A percentile compares a stretch with the other conserved stretches of the same genome.
Evolutionary conservation across 306 rosid genomes (phyloP).

Genomic region (Boehmeria nivea): DNA sequence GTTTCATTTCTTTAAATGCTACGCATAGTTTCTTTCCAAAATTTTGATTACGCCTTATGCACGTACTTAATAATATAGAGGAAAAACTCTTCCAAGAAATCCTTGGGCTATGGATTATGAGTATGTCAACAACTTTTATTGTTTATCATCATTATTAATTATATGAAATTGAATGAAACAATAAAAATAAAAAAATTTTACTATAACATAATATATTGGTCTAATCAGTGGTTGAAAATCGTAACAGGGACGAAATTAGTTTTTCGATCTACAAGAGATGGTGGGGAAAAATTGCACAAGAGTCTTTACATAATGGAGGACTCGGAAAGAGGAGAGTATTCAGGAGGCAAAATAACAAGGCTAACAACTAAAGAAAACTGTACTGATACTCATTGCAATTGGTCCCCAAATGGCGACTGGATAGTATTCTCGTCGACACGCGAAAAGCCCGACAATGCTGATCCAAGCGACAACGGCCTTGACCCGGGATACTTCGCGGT

Average conservation of each 20-base stretch:
- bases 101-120: no score
- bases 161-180: no score
- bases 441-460: background rate
- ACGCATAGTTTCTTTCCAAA: no score
- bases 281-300: background rate
- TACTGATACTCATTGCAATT: background rate
- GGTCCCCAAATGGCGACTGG: background rate
- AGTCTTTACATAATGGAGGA: background rate
- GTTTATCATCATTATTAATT: no score
- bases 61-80: no score
- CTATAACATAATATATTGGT: no score
- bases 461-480: background rate
- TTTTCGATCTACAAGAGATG: background rate
- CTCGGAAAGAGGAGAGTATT: background rate
- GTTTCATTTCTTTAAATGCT: no score
- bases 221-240: no score
- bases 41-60: no score
- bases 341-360: background rate
- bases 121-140: no score
- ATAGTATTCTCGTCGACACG: slow-evolving; percentile 2
- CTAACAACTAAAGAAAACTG: background rate
- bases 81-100: no score
- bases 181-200: no score
- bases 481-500: slow-evolving; percentile 5
- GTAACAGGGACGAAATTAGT: background rate